These are phyloP conservation scores for Blastocystis sp. DNA, from an alignment of 352 stramenopile species.

Conservation along the genomic window DNA sequence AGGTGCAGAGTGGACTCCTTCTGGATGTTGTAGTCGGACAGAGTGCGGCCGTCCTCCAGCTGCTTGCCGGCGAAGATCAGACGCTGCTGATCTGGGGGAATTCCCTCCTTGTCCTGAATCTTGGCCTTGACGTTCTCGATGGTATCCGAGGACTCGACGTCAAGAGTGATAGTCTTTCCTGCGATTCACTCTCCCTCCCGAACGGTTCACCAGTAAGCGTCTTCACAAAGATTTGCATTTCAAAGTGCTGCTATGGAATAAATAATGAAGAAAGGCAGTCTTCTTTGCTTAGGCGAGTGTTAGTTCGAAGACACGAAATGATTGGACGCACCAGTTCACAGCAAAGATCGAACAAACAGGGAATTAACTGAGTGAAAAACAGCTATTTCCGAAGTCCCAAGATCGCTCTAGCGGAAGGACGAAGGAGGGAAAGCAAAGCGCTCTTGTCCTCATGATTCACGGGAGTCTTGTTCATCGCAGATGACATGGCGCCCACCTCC, in stretches of 20 bases:
- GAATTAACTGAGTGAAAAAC: neutral
- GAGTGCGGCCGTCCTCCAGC: constrained; percentile 89
- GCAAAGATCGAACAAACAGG: neutral
- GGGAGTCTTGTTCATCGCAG: neutral
- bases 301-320: neutral
- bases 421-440: neutral
- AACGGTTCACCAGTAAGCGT: constrained; percentile 79
- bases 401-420: neutral
- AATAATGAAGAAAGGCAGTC: neutral
- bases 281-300: neutral
- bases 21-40: constrained; percentile 89
- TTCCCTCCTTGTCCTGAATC: constrained; percentile 99
- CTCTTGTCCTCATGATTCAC: too few species aligned
- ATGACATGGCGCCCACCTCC: constrained; percentile 15
- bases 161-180: constrained; percentile 98
- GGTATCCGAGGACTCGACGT: constrained; percentile 96
- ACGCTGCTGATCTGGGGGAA: constrained; percentile 98
- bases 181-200: neutral
- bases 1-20: constrained; percentile 93
- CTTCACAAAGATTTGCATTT: constrained; percentile 90
- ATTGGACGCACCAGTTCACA: neutral
- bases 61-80: constrained; percentile 99
- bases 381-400: neutral
- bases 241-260: constrained; percentile 10
- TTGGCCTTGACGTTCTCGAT: constrained; percentile 99